phyloP scores from a whole-genome alignment of 179 eudicot genomes.

The Corrigiola litoralis region DNA sequence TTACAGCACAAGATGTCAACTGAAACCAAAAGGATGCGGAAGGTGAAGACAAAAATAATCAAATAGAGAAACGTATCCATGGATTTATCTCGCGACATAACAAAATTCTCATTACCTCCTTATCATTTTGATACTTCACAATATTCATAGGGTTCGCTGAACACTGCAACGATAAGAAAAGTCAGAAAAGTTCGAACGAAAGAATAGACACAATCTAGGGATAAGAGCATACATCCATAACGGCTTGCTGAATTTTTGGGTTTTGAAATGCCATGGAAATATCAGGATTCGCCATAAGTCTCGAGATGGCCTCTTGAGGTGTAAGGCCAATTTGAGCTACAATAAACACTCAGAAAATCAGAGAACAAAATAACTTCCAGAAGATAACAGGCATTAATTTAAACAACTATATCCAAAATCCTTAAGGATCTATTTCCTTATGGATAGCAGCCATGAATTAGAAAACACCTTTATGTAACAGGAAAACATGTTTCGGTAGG shows the following conservation, averaged over 20 bases:
- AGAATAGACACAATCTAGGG: background rate
- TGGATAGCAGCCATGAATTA: too few species aligned
- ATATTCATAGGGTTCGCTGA: constrained; percentile 87
- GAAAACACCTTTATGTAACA: too few species aligned
- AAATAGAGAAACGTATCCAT: background rate
- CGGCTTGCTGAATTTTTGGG: constrained; percentile 95
- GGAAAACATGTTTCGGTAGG: too few species aligned
- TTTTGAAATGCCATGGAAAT: constrained; percentile 96
- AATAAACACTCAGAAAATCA: constrained; percentile 10
- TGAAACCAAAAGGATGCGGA: constrained; percentile 1
- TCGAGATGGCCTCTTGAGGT: constrained; percentile 91
- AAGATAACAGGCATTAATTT: too few species aligned
- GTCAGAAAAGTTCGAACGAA: background rate
- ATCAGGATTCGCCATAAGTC: constrained; percentile 90
- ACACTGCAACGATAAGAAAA: constrained; percentile 49
- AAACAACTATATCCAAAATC: too few species aligned
- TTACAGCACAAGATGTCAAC: background rate
- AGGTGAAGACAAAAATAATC: background rate
- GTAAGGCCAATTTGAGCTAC: constrained; percentile 90
- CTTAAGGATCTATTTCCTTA: too few species aligned
- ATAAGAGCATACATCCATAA: constrained; percentile 71
- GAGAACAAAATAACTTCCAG: background rate
- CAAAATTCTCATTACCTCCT: constrained; percentile 54
- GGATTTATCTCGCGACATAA: background rate
- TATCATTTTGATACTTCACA: constrained; percentile 82